These are phyloP conservation scores for Posidonia australis DNA, from an alignment of 106 monocot species.

Conservation along the genomic window DNA sequence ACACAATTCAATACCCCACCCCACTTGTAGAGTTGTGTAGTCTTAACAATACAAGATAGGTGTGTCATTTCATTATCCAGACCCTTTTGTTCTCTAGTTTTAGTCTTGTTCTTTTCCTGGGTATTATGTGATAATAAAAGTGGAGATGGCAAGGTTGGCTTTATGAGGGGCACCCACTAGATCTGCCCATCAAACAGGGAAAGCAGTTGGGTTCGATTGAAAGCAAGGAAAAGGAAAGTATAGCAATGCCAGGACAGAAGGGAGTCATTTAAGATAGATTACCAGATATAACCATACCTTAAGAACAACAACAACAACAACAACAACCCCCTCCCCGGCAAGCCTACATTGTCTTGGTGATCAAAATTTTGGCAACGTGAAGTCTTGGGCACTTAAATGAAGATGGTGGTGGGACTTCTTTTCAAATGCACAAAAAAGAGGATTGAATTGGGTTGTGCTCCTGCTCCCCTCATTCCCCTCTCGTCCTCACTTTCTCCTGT, in stretches of 20 bases:
- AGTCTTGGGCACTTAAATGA: neutral
- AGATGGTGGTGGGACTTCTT: slow-evolving; percentile 3
- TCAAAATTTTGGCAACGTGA: neutral
- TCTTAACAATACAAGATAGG: neutral
- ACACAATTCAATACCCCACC: neutral
- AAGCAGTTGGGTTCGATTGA: slow-evolving; percentile 5
- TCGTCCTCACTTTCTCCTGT: slow-evolving; percentile 1
- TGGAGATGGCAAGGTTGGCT: neutral
- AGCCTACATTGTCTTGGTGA: neutral
- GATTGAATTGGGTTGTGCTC: slow-evolving; percentile 1
- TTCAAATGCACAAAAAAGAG: neutral
- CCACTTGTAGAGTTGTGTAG: neutral
- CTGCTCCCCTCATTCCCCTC: neutral
- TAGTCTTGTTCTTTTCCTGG: slow-evolving; percentile 10
- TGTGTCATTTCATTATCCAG: neutral
- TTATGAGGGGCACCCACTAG: neutral
- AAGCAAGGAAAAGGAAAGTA: slow-evolving; percentile 5
- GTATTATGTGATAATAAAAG: slow-evolving; percentile 2
- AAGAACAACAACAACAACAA: neutral
- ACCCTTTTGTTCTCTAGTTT: neutral
- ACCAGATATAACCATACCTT: slow-evolving; percentile 10
- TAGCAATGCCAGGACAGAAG: neutral
- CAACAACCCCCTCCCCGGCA: neutral
- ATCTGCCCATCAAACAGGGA: slow-evolving; percentile 5
- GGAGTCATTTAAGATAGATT: neutral